Conservation (phyloP, 2,329 filamentous ascomycete species). For the Bimuria novae-zelandiae region DNA sequence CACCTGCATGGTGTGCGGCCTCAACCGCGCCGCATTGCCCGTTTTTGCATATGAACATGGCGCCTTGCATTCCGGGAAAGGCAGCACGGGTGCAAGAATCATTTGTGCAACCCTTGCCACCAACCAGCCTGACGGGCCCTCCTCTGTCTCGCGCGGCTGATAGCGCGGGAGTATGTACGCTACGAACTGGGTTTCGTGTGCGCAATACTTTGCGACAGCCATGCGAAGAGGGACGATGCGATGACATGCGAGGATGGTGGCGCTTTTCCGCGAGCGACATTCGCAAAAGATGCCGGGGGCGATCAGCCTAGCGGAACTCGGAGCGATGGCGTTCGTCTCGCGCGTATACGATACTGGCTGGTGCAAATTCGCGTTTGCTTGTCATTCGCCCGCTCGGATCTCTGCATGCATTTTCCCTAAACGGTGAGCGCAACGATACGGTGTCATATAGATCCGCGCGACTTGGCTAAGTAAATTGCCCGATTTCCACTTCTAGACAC, state of each 20-base stretch:
- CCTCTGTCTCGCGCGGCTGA: neutral
- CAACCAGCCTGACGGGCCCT: neutral
- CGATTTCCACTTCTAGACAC: neutral
- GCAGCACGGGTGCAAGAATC: neutral
- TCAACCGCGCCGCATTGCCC: constrained; percentile 2
- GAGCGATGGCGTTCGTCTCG: neutral
- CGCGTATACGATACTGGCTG: neutral
- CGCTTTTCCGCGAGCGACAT: neutral
- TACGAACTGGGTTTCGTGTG: neutral
- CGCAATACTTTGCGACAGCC: constrained; percentile 5
- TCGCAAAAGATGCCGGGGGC: neutral
- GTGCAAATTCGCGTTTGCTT: neutral
- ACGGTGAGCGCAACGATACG: constrained; percentile 1
- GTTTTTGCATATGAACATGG: constrained; percentile 1
- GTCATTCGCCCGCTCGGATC: neutral
- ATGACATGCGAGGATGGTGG: neutral
- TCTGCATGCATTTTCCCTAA: neutral
- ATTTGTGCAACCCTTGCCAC: neutral
- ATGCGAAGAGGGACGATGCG: constrained; percentile 3
- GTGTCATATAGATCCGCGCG: neutral
- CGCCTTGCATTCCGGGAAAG: neutral
- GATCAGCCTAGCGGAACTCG: constrained; percentile 2
- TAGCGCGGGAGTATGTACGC: neutral
- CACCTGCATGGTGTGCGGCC: constrained; percentile 2
- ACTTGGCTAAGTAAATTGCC: neutral